These are phyloP conservation scores for Hypomyces perniciosus DNA, from an alignment of 2,329 filamentous ascomycete genomes.

Conservation along the genomic window DNA sequence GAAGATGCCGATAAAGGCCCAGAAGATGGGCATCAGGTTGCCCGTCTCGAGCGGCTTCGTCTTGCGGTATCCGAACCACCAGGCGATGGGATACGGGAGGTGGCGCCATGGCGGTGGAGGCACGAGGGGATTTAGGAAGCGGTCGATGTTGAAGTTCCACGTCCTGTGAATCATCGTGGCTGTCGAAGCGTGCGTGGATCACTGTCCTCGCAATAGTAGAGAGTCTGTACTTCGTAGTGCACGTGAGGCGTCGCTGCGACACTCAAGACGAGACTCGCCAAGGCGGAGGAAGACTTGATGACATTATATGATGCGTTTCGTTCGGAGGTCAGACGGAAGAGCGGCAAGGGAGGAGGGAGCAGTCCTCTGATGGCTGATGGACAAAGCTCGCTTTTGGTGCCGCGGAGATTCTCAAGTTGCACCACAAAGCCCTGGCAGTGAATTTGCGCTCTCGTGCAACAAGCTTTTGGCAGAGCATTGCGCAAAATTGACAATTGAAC, in stretches of 20 bases:
- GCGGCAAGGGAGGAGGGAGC: neutral
- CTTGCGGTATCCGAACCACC: conserved; percentile 60
- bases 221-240: neutral
- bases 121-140: conserved; percentile 64
- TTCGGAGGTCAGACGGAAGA: neutral
- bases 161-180: conserved; percentile 14
- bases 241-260: neutral
- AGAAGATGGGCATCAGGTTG: conserved; percentile 53
- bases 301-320: neutral
- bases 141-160: conserved; percentile 69
- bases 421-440: conserved; percentile 1
- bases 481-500: no score
- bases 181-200: no score
- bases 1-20: conserved; percentile 62
- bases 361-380: no score
- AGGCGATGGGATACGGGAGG: conserved; percentile 60
- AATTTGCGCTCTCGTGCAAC: neutral
- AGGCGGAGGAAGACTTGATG: neutral
- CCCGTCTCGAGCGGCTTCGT: conserved; percentile 37
- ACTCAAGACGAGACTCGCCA: neutral
- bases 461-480: neutral
- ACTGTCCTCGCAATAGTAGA: neutral
- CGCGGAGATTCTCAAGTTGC: conserved; percentile 23
- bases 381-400: conserved; percentile 4
- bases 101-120: conserved; percentile 58